Conservation (phyloP, 2,329 filamentous ascomycete species). For the Aureobasidium pullulans region DNA sequence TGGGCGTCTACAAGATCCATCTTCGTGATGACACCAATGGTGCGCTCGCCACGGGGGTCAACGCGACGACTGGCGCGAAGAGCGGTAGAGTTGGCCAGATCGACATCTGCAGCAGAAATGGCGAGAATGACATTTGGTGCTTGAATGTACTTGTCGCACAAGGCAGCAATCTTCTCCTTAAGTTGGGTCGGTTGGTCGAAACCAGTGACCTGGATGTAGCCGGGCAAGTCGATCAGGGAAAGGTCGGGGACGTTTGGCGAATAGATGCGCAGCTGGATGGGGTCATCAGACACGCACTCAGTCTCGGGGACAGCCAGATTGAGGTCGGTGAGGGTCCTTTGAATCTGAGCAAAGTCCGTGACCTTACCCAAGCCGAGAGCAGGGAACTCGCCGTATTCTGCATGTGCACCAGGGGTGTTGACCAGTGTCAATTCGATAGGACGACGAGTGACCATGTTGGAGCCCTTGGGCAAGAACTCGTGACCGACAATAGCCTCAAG, state of each 20-base stretch:
- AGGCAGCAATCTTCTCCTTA: slow-evolving; percentile 90
- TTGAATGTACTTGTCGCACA: slow-evolving; percentile 98
- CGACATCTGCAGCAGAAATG: slow-evolving; percentile 95
- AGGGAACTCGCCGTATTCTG: slow-evolving; percentile 94
- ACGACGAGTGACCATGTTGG: slow-evolving; percentile 94
- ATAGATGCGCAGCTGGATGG: slow-evolving; percentile 91
- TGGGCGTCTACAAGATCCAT: slow-evolving; percentile 91
- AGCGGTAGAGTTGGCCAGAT: slow-evolving; percentile 92
- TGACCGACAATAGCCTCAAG: slow-evolving; percentile 95
- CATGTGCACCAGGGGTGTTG: slow-evolving; percentile 79
- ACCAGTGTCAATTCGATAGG: slow-evolving; percentile 94
- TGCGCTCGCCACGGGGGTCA: slow-evolving; percentile 88
- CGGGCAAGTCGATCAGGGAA: slow-evolving; percentile 90
- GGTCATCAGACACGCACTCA: slow-evolving; percentile 92
- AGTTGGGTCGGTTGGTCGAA: slow-evolving; percentile 83
- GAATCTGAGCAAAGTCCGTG: slow-evolving; percentile 85
- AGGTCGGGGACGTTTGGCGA: slow-evolving; percentile 93
- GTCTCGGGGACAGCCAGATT: slow-evolving; percentile 86
- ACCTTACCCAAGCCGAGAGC: slow-evolving; percentile 84
- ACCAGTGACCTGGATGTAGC: slow-evolving; percentile 93
- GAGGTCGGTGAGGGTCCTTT: slow-evolving; percentile 87
- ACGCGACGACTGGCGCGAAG: slow-evolving; percentile 82
- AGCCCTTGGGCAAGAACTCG: slow-evolving; percentile 95
- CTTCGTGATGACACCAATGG: slow-evolving; percentile 97
- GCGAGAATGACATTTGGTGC: slow-evolving; percentile 92